A percentile compares a stretch with the other conserved stretches of the same genome.
Evolutionary conservation across 1,284 basidiomycete species (phyloP).

Genomic region (Lentinus polychrous): DNA sequence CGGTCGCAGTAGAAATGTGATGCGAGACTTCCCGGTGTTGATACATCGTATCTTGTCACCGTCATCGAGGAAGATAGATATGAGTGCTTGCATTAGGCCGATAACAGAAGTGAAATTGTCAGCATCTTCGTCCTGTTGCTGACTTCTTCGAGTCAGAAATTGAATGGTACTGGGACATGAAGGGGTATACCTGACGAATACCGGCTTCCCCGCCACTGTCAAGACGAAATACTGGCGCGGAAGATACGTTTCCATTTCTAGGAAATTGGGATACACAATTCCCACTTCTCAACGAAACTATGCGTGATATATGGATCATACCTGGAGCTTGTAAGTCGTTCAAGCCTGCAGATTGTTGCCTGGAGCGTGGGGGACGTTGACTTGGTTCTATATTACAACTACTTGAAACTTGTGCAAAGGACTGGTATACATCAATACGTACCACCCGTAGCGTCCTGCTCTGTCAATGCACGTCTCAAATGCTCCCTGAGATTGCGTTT

Average conservation of each 20-base stretch:
- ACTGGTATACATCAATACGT: background rate
- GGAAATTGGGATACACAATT: background rate
- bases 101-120: constrained; percentile 75
- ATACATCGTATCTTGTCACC: constrained; percentile 78
- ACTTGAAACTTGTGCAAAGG: background rate
- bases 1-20: constrained; percentile 79
- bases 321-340: constrained; percentile 24
- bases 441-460: constrained; percentile 22
- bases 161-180: background rate
- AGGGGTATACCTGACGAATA: constrained; percentile 65
- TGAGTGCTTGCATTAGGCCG: constrained; percentile 91
- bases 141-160: constrained; percentile 28
- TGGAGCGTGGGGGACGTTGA: constrained; percentile 14
- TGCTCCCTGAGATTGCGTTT: constrained; percentile 65
- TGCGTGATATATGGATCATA: constrained; percentile 9
- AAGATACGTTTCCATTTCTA: constrained; percentile 36
- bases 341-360: constrained; percentile 19
- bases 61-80: constrained; percentile 86
- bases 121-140: constrained; percentile 41
- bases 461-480: constrained; percentile 56
- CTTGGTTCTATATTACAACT: constrained; percentile 10
- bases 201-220: constrained; percentile 93
- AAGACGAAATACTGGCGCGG: constrained; percentile 86
- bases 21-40: constrained; percentile 68
- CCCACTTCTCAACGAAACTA: no score